Evolutionary conservation across 495 filamentous ascomycete genomes (phyloP), one percentile per base, ranked within the genome.

Genomic region (Cairneyella variabilis): DNA sequence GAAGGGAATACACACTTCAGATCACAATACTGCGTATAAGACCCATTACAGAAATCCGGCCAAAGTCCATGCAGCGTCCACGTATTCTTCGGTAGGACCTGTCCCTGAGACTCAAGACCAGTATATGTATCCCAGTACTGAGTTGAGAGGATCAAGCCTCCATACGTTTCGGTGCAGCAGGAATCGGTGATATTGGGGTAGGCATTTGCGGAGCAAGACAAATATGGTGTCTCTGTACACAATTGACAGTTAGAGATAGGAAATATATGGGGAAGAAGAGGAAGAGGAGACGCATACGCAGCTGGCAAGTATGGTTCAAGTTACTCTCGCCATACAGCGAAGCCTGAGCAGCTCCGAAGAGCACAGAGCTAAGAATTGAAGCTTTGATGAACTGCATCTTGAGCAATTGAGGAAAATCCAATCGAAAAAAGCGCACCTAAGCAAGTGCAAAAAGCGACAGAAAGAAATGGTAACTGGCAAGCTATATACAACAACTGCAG

Each of bases 1-100:
- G 22, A 26, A 27, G n/a, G 20, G 23, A 18, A 27, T 46, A 3
- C 48, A 41, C 54, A 64, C 61, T 46, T 62, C 47, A 73, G 61
- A 58, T 80, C 77, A 62, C 77, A 80, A 61, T 77, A 80, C 48
- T 80, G 74, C n/a, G 76, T 76, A 54, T 65, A 79, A 18, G 66
- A 69, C 46, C 75, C 73, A 61, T 66, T 66, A 52, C 66, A 72
- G 55, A 74, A 76, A 51, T 77, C 73, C 9, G 76, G 76, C 76
- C 76, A 80, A 3, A 80, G 65, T 4, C 76, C 76, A 57, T 80
- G 76, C 18, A 80, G 61, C 5, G 70, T 75, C 69, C 70, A 80
- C 2, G 67, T 59, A 36, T 73, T 50, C 34, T 61, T 41, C 11
- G 76, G 76, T 8, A 76, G 66, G 8, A 75, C 54, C 57, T 80